Evolutionary conservation across 192 early-diverging fungal genomes (phyloP).

Genomic region (Rhizophagus clarus): DNA sequence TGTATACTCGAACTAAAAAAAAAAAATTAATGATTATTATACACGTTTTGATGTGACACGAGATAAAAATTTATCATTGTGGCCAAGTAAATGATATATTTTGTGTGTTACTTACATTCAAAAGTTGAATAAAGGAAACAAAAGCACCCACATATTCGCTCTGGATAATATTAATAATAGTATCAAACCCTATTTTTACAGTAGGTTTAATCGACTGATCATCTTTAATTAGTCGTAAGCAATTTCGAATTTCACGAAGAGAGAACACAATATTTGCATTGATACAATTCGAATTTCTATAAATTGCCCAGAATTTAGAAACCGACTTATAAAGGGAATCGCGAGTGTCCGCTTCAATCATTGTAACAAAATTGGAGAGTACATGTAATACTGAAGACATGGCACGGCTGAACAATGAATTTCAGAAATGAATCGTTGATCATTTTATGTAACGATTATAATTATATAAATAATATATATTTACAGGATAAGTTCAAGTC

Average conservation of each 20-base stretch:
- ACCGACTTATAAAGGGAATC: not conserved
- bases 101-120: too few relatives aligned
- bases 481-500: not conserved
- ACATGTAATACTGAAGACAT: not conserved
- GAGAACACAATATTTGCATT: not conserved
- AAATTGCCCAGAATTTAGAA: not conserved
- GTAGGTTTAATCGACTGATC: not conserved
- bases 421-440: too few relatives aligned
- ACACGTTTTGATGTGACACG: not conserved
- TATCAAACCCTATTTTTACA: too few relatives aligned
- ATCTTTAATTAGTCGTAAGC: slow-evolving; percentile 3
- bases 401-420: not conserved
- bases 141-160: too few relatives aligned
- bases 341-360: not conserved
- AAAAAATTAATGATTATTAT: too few relatives aligned
- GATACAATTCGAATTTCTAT: not conserved
- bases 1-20: not conserved
- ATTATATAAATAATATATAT: not conserved
- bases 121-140: too few relatives aligned
- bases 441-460: too few relatives aligned
- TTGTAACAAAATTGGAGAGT: not conserved
- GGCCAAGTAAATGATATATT: too few relatives aligned
- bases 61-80: too few relatives aligned
- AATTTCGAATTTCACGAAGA: slow-evolving; percentile 1
- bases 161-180: too few relatives aligned